phyloP scores from a whole-genome alignment of 2,329 filamentous ascomycete species.

The Ascocoryne sarcoides region DNA sequence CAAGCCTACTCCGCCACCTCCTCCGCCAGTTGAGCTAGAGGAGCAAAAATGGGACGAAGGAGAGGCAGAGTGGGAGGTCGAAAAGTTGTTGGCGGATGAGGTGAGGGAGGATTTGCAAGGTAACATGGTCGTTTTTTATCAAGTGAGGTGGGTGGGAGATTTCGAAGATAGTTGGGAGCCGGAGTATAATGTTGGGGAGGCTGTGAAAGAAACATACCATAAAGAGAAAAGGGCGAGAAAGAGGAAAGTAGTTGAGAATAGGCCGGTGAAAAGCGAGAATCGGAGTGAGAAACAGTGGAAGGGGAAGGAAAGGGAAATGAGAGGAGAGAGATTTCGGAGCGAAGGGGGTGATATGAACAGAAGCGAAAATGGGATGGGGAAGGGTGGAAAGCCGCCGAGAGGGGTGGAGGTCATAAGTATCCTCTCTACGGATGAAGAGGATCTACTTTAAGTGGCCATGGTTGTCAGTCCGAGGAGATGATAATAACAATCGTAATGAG shows the following conservation, averaged over 20 bases:
- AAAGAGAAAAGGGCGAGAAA: neutral
- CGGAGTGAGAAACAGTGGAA: neutral
- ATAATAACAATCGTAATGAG: too few relatives aligned
- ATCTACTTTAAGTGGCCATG: too few relatives aligned
- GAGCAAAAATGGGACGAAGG: conserved; percentile 1
- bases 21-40: neutral
- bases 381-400: too few relatives aligned
- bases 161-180: conserved; percentile 23
- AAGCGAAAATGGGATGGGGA: too few relatives aligned
- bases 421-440: too few relatives aligned
- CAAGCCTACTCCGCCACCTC: neutral
- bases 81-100: conserved; percentile 17
- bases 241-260: neutral
- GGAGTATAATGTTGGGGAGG: conserved; percentile 13
- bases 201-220: conserved; percentile 1
- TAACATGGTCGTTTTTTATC: conserved; percentile 13
- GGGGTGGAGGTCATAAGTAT: too few relatives aligned
- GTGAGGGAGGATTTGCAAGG: conserved; percentile 7
- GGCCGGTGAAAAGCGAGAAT: neutral
- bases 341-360: too few relatives aligned
- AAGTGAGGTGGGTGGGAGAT: conserved; percentile 24
- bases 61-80: conserved; percentile 15
- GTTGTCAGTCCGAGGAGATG: too few relatives aligned
- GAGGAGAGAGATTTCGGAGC: neutral
- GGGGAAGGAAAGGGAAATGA: neutral